A percentile compares a stretch with the other conserved stretches of the same genome.
These are phyloP conservation scores for Cicer judaicum DNA, from an alignment of 306 rosid species.

Conservation along the genomic window DNA sequence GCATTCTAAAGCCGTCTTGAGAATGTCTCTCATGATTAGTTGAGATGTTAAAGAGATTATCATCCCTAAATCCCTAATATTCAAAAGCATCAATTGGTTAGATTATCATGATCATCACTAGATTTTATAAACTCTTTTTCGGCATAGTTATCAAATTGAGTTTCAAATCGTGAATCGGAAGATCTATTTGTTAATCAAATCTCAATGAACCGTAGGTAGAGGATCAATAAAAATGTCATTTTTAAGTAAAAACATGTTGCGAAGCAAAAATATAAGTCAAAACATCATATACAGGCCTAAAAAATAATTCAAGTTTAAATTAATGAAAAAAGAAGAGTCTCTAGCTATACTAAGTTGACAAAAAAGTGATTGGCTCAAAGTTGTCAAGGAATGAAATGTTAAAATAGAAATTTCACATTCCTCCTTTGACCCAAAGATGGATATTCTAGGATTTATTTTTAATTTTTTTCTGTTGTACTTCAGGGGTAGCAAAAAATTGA, in stretches of 20 bases:
- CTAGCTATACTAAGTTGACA: background rate
- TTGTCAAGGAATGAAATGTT: background rate
- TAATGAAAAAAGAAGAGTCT: background rate
- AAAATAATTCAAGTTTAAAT: background rate
- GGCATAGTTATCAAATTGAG: background rate
- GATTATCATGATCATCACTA: background rate
- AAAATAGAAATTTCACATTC: background rate
- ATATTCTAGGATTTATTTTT: background rate
- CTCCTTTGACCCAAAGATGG: constrained; percentile 5
- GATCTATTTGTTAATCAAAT: background rate
- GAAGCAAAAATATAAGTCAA: background rate
- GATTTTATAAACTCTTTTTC: background rate
- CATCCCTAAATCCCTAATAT: background rate
- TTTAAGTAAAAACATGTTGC: background rate
- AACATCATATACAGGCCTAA: background rate
- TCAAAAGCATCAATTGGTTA: background rate
- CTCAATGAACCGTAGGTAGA: background rate
- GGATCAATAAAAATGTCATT: background rate
- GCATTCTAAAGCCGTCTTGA: too few relatives aligned
- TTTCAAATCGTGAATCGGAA: background rate
- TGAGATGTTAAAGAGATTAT: background rate
- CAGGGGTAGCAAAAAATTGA: background rate
- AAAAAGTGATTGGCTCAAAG: background rate
- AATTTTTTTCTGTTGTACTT: background rate
- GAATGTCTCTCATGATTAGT: background rate